Evolutionary conservation across 768 basidiomycete genomes (phyloP).

Genomic region (Sutorius australiensis): DNA sequence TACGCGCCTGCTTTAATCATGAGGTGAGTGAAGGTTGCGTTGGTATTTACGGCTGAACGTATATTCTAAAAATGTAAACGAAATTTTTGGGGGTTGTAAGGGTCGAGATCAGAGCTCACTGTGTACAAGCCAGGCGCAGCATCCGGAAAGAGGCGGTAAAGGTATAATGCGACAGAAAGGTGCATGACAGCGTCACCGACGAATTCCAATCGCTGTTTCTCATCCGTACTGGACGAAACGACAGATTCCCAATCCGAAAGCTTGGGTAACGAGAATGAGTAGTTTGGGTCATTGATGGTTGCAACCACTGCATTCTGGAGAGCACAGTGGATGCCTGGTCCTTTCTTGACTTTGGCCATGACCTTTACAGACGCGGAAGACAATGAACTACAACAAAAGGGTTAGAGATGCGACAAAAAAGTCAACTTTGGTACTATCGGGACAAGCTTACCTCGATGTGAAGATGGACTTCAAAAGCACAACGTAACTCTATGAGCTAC

Average conservation of each 20-base stretch:
- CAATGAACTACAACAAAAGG: background rate
- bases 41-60: conserved; percentile 28
- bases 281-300: conserved; percentile 27
- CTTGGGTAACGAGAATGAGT: conserved; percentile 25
- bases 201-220: conserved; percentile 45
- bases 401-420: background rate
- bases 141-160: conserved; percentile 34
- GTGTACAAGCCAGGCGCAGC: conserved; percentile 35
- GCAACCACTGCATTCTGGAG: conserved; percentile 25
- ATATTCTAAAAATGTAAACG: conserved; percentile 16
- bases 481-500: background rate
- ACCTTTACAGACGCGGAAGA: background rate
- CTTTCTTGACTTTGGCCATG: conserved; percentile 23
- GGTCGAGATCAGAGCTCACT: conserved; percentile 19
- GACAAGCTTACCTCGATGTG: background rate
- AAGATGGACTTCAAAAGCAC: background rate
- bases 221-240: conserved; percentile 22
- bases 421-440: background rate
- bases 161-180: conserved; percentile 37
- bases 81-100: background rate
- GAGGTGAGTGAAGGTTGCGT: conserved; percentile 37
- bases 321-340: conserved; percentile 4
- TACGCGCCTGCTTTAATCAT: conserved; percentile 35
- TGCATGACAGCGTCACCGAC: conserved; percentile 47
- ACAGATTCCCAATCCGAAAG: conserved; percentile 30